Base-by-base conservation (phyloP, 2,329 filamentous ascomycete species). In the Claviceps lovelessii region DNA sequence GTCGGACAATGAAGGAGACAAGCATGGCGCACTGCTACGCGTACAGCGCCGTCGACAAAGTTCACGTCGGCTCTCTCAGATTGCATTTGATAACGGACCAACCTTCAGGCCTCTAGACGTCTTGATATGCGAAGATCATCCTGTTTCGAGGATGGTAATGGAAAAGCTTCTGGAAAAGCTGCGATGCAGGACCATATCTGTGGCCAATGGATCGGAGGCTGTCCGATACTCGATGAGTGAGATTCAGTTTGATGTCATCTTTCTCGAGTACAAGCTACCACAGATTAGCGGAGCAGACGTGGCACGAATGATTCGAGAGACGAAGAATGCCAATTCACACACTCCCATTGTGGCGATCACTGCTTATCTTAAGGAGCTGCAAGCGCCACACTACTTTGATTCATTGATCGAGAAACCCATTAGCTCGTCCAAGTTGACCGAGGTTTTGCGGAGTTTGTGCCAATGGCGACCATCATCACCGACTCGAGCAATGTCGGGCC, bases 201-300 rank as follows among this genome's bases (percentile, higher is more conserved):
- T 93, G 5, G 79, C 85, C 3, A 95, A 90, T 61, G 93, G 93
- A 0, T 85, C 88, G 0, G 93, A 98, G 65, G 93, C 91, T 11
- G 85, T 95, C 63, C 83, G 91, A 28, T 95, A 93, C 70, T 90
- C 93, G 33, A 88, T 95, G 76, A 91, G 91, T 64, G 91, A 97
- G 66, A 91, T 98, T 66, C 95, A 97, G 65, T 98, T 97, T 65
- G 93, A 98, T 70, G 89, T 96, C 62, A 96, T 98, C 67, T 93
- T 98, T 76, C 91, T 95, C 69, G 93, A 98, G 70, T 96, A 90
- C 73, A 94, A 91, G 67, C 75, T 98, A 49, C 91, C 93, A 10
- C 89, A 95, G 65, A 90, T 97, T 64, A 97, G 90, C 62, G 93
- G 93, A 29, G 87, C 89, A 13, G 93, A 98, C 66, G 88, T 98